Base-by-base conservation (phyloP, 495 filamentous ascomycete species). In the Lasiosphaeria hispida region DNA sequence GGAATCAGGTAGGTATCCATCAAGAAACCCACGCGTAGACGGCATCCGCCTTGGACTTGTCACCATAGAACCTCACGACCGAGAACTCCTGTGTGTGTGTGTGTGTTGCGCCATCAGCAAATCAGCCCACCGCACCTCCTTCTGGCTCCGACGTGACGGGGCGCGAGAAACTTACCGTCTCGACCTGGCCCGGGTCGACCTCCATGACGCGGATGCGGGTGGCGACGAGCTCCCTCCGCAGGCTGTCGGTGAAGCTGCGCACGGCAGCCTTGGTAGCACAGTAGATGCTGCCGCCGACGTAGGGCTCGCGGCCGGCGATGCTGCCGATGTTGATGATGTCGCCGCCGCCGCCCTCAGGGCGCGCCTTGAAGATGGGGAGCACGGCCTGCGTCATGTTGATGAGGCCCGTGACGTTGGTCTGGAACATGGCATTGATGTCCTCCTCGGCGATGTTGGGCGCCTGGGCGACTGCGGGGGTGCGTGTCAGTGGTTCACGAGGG, bases 271-370 rank as follows among this genome's bases (percentile, higher is more conserved):
- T 98, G 47, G 89, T 93, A 2, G 94, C 91, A 73, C 94, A 98
- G 81, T 98, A 98, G 63, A 98, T 96, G 64, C 87, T 86, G 19
- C 94, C 94, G 43, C 95, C 92, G 4, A 85, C 77, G 73, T 98
- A 98, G 10, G 88, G 81, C 63, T 96, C 93, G 39, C 94, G 84
- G 18, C 94, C 94, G 19, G 94, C 94, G 69, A 98, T 94, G 64
- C 88, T 92, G 53, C 94, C 94, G 68, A 98, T 89, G 73, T 97
- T 97, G 72, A 98, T 95, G 68, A 98, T 92, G 67, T 98, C 94
- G 58, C 94, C 94, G 33, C 78, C 75, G 52, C 92, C 92, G 49
- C 90, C 90, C 40, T 92, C 84, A 11, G 79, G 72, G 39, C 91
- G 85, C 67, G 85, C 82, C 77, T 91, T 87, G 81, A 91, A 96